Evolutionary conservation across 345 rosid genomes (phyloP).

Genomic region (Lepidium aucheri): DNA sequence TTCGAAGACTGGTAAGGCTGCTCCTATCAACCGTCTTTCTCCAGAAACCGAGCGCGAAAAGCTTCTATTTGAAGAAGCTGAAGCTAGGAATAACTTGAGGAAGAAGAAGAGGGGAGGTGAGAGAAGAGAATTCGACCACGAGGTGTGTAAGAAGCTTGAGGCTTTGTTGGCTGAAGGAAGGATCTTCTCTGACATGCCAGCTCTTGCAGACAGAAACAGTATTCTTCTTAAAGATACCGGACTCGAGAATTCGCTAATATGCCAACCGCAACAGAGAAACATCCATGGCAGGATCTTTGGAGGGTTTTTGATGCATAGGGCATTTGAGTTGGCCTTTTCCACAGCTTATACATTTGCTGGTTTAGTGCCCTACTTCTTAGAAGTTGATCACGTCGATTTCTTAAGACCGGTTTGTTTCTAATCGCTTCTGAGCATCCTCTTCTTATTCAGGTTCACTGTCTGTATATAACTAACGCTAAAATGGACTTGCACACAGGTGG

Average conservation of each 20-base stretch:
- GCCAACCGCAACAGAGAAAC: conserved; percentile 88
- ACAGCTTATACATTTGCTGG: conserved; percentile 87
- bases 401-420: conserved; percentile 57
- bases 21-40: conserved; percentile 55
- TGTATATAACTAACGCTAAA: background rate
- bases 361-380: conserved; percentile 63
- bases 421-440: background rate
- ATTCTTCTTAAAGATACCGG: conserved; percentile 67
- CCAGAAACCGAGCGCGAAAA: conserved; percentile 63
- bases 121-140: conserved; percentile 40
- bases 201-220: conserved; percentile 79
- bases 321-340: conserved; percentile 83
- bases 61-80: conserved; percentile 63
- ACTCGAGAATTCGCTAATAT: conserved; percentile 60
- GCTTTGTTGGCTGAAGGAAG: conserved; percentile 66
- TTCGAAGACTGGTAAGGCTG: conserved; percentile 70
- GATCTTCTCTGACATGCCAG: conserved; percentile 73
- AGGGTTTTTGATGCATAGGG: conserved; percentile 73
- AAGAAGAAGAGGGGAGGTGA: conserved; percentile 49
- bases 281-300: conserved; percentile 78
- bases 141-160: conserved; percentile 36
- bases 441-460: background rate
- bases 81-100: conserved; percentile 57
- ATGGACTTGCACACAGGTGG: conserved; percentile 44
- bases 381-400: conserved; percentile 90